Conservation (phyloP, 768 basidiomycete genomes). For the Leccinum variicolor region DNA sequence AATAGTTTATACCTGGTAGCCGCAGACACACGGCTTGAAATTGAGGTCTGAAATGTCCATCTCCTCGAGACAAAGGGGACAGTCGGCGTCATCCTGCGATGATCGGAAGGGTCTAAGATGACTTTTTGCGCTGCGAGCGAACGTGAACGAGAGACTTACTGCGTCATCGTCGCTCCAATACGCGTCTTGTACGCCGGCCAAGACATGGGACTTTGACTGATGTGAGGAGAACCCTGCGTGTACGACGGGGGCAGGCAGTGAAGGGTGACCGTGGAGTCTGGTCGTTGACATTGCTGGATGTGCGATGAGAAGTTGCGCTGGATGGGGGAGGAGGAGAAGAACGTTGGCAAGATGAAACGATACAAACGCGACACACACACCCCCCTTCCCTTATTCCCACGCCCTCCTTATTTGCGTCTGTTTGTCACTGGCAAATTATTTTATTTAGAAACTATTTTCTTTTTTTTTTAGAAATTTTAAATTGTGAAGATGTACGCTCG, state of each 20-base stretch:
- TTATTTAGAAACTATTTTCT: background rate
- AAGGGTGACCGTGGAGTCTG: slow-evolving; percentile 57
- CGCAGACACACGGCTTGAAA: slow-evolving; percentile 98
- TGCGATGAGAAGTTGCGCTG: slow-evolving; percentile 4
- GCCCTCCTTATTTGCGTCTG: slow-evolving; percentile 16
- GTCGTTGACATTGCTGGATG: slow-evolving; percentile 43
- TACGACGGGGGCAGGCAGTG: slow-evolving; percentile 70
- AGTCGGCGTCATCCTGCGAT: slow-evolving; percentile 90
- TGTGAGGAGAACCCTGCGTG: slow-evolving; percentile 67
- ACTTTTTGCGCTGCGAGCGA: slow-evolving; percentile 9
- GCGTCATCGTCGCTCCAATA: slow-evolving; percentile 94
- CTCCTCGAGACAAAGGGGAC: slow-evolving; percentile 96
- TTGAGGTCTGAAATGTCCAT: slow-evolving; percentile 99
- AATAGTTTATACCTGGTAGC: slow-evolving; percentile 74
- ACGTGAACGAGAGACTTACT: slow-evolving; percentile 38
- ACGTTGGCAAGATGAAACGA: slow-evolving; percentile 12
- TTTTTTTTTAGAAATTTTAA: background rate
- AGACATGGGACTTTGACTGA: slow-evolving; percentile 81
- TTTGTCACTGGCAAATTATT: slow-evolving; percentile 15
- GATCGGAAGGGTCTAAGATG: slow-evolving; percentile 18
- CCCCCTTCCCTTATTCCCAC: slow-evolving; percentile 21
- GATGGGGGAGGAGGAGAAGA: slow-evolving; percentile 15
- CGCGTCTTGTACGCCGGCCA: slow-evolving; percentile 92
- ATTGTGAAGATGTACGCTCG: slow-evolving; percentile 18
- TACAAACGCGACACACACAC: slow-evolving; percentile 25